Conservation (phyloP, 1,139 yeast genomes). For the Zygoascus sp. region DNA sequence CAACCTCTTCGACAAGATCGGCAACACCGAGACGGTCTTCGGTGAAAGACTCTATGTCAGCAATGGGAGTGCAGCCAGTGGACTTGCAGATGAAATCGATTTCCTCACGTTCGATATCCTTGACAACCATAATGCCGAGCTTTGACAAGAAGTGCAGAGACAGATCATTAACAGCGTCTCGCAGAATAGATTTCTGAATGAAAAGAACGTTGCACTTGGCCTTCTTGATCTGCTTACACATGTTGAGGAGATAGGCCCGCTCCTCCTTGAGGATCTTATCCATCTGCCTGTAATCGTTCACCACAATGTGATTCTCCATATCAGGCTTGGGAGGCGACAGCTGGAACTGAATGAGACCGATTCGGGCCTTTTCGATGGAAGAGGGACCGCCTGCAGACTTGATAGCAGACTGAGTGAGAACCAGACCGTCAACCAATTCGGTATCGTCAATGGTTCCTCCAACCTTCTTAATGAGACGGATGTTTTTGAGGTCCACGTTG, state of each 20-base stretch:
- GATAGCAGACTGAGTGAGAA: slow-evolving; percentile 82
- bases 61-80: slow-evolving; percentile 91
- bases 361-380: slow-evolving; percentile 87
- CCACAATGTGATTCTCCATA: slow-evolving; percentile 95
- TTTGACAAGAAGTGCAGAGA: slow-evolving; percentile 92
- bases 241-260: slow-evolving; percentile 87
- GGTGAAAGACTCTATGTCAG: slow-evolving; percentile 86
- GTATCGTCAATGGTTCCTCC: slow-evolving; percentile 99
- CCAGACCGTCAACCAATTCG: slow-evolving; percentile 87
- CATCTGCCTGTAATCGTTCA: slow-evolving; percentile 97
- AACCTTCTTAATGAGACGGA: slow-evolving; percentile 83
- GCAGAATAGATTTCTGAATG: slow-evolving; percentile 87
- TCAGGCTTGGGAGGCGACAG: slow-evolving; percentile 98
- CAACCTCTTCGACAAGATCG: slow-evolving; percentile 87
- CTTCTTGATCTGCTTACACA: slow-evolving; percentile 93
- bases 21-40: slow-evolving; percentile 93
- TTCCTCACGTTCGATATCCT: slow-evolving; percentile 95
- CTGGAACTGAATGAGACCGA: slow-evolving; percentile 92
- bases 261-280: slow-evolving; percentile 97
- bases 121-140: slow-evolving; percentile 87
- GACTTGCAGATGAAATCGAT: slow-evolving; percentile 89
- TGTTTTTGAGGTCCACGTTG: slow-evolving; percentile 83
- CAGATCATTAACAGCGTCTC: slow-evolving; percentile 97
- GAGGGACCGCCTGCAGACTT: slow-evolving; percentile 96
- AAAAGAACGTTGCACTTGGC: slow-evolving; percentile 92